Evolutionary conservation across 495 filamentous ascomycete species (phyloP), one percentile per base, ranked within the genome.

Genomic region (Aspergillus taichungensis): DNA sequence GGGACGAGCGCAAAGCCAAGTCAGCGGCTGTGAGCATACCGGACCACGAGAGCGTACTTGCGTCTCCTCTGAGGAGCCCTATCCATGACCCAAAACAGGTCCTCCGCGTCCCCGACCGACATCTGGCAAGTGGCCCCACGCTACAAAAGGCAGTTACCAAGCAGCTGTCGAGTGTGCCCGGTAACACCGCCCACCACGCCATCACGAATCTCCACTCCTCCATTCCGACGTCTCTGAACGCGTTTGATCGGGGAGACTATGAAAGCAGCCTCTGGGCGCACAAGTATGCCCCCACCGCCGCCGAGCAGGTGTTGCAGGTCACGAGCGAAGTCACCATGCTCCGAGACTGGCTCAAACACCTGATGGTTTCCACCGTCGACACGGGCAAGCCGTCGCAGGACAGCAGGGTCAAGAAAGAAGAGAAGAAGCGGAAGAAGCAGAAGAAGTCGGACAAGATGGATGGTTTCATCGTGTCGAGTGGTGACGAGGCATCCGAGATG

Each of bases 401-500:
- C 11, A 71, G 63, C 34, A 42, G 65, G 1, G 77, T 77, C 42
- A 40, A 52, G 6, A 71, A 69, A 12, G 46, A 60, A 27, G 76
- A 69, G 42, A 60, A 54, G 18, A 48, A 61, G 27, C 65, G 64
- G 13, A 63, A 60, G 30, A 76, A 70, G 39, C 73, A 68, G 45
- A 91, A 87, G 54, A 84, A 83, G 52, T 68, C 63, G 3, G 74
- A 76, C 42, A 80, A 86, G 40, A 64, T 94, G 6, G 85, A 94
- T 50, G 88, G 78, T 0, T 99, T 99, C 54, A 71, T 99, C 30
- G 74, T 97, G 7, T 83, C 79, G 8, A 90, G 83, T 55, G 89
- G 86, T 32, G 89, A 92, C 18, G 90, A 95, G 52, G 72, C 68
- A 8, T 74, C 79, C 42, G 84, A 87, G 46, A 77, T 95, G 72